phyloP scores from a whole-genome alignment of 169 alveolate genomes.

The Neospora caninum region DNA sequence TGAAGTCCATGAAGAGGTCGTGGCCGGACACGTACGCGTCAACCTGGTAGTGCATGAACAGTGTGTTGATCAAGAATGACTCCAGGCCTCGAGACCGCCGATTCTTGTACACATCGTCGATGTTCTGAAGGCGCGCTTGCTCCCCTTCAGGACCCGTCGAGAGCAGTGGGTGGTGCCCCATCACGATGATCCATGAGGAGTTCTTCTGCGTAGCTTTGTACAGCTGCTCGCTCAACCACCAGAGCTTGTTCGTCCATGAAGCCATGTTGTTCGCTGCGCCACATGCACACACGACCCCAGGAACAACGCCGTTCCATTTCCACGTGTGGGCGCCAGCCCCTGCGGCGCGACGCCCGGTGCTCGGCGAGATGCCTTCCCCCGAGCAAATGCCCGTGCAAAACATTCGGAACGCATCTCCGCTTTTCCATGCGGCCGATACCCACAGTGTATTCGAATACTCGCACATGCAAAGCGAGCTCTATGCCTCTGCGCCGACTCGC shows the following conservation, averaged over 20 bases:
- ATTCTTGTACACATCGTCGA: constrained; percentile 45
- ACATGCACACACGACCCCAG: background rate
- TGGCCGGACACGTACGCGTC: constrained; percentile 55
- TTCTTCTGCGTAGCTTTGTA: constrained; percentile 48
- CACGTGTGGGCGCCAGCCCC: too few species aligned
- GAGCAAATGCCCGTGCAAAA: too few species aligned
- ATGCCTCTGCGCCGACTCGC: too few species aligned
- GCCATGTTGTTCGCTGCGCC: constrained; percentile 44
- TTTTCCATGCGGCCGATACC: too few species aligned
- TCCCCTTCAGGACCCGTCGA: constrained; percentile 63
- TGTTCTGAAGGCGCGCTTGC: constrained; percentile 47
- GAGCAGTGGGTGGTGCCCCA: constrained; percentile 54
- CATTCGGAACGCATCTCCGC: too few species aligned
- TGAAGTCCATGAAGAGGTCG: constrained; percentile 50
- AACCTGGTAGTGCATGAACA: constrained; percentile 56
- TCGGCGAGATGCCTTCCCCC: too few species aligned
- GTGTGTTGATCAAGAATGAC: constrained; percentile 2
- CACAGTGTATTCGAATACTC: too few species aligned
- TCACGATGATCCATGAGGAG: constrained; percentile 59
- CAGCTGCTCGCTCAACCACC: constrained; percentile 52
- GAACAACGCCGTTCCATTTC: background rate
- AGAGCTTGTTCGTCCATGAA: constrained; percentile 44
- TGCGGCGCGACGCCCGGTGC: too few species aligned
- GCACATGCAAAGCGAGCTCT: too few species aligned
- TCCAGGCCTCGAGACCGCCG: constrained; percentile 55